These are phyloP conservation scores for Gnetum montanum DNA, from an alignment of 75 land plant species.

Conservation along the genomic window DNA sequence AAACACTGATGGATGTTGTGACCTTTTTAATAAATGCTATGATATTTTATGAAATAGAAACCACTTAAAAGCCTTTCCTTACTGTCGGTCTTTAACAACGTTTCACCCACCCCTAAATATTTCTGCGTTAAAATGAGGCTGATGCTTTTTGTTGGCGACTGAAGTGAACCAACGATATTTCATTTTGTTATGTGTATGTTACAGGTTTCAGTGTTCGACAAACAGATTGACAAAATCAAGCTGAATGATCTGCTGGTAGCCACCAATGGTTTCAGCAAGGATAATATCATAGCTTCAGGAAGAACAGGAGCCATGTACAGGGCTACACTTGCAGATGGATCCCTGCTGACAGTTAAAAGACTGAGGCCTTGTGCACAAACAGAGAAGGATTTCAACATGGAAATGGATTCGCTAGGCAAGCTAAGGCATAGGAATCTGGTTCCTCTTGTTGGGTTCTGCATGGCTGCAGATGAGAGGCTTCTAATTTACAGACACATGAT, in stretches of 20 bases:
- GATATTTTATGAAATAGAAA: neutral
- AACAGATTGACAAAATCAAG: slow-evolving; percentile 61
- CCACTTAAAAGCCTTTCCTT: neutral
- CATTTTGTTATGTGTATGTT: neutral
- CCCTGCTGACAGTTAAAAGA: slow-evolving; percentile 74
- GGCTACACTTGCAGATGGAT: slow-evolving; percentile 70
- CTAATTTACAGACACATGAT: slow-evolving; percentile 84
- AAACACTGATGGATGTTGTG: neutral
- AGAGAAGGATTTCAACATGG: slow-evolving; percentile 60
- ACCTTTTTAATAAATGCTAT: neutral
- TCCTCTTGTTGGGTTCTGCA: slow-evolving; percentile 78
- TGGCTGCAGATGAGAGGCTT: slow-evolving; percentile 67
- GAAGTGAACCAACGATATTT: neutral
- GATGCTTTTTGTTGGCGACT: neutral
- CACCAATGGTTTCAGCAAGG: slow-evolving; percentile 64
- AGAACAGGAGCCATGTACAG: slow-evolving; percentile 78
- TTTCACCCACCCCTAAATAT: neutral
- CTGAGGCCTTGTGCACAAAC: slow-evolving; percentile 56
- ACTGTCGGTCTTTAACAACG: neutral
- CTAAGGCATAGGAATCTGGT: slow-evolving; percentile 79
- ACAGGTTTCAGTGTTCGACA: slow-evolving; percentile 85
- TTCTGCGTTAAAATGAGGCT: neutral
- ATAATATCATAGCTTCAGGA: slow-evolving; percentile 53
- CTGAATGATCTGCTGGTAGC: slow-evolving; percentile 82
- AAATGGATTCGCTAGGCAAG: slow-evolving; percentile 67